These are phyloP conservation scores for Mentha longifolia DNA, from an alignment of 257 asterid species.

Conservation along the genomic window DNA sequence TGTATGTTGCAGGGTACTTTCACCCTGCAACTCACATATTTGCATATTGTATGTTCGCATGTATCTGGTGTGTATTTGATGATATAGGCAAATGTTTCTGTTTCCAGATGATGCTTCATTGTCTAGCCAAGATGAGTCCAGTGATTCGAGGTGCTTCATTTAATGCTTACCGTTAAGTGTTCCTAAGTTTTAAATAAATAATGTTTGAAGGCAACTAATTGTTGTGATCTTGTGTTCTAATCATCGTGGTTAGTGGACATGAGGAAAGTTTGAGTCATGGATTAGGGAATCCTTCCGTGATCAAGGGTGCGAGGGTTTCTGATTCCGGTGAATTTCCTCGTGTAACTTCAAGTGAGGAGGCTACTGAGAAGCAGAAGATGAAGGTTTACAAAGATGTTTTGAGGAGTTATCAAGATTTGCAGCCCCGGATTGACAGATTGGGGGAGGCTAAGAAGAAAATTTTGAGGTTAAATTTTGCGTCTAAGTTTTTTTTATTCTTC, in stretches of 20 bases:
- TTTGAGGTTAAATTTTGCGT: conserved; percentile 71
- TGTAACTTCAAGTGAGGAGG: conserved; percentile 38
- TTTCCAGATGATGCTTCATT: conserved; percentile 56
- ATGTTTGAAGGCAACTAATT: no score
- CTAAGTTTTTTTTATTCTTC: background rate
- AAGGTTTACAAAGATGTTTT: conserved; percentile 48
- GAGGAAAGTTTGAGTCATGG: conserved; percentile 32
- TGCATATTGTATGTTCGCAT: no score
- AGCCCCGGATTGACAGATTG: conserved; percentile 39
- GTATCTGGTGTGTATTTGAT: no score
- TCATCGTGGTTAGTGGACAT: conserved; percentile 39
- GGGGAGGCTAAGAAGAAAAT: conserved; percentile 53
- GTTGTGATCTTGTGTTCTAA: conserved; percentile 10
- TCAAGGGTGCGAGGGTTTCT: conserved; percentile 29
- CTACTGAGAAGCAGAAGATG: conserved; percentile 45
- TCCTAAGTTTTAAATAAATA: background rate
- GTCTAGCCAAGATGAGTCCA: conserved; percentile 31
- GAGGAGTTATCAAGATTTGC: conserved; percentile 52
- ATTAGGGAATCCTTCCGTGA: conserved; percentile 34
- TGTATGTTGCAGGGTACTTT: background rate
- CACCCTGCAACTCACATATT: no score
- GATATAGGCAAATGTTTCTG: background rate
- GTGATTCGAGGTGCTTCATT: conserved; percentile 43
- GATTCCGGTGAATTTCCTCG: conserved; percentile 27
- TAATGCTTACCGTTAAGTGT: no score